Evolutionary conservation across 768 basidiomycete genomes (phyloP), one percentile per base, ranked within the genome.

Genomic region (Suillus subluteus): DNA sequence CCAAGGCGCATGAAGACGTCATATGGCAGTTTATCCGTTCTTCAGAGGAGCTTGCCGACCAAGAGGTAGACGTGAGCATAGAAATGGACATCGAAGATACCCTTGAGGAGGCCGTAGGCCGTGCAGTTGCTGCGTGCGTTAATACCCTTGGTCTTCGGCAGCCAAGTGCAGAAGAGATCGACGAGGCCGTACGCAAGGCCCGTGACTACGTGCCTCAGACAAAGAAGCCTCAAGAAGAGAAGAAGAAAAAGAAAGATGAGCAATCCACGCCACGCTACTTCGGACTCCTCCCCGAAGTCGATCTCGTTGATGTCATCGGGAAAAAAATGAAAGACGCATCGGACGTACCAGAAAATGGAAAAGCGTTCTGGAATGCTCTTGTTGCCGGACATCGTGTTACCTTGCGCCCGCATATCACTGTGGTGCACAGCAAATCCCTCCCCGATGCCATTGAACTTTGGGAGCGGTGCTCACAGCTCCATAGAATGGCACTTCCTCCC

Each of bases 11-110:
- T 77, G 96, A 98, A 76, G 82, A 86, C 6, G 86, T 96, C 23
- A 76, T 99, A n/a, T 89, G 89, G 88, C 82, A 81, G 78, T 99
- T 99, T 80, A 79, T 99, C 63, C 80, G 78, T 32, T 68, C 79
- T n/a, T 75, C 81, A 0, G 87, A 96, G 69, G 83, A 86, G 69
- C 88, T 98, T 9, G 76, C 83, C 1, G 79, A 81, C 2, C 70
- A 71, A 18, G 89, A 94, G 75, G 89, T 93, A 7, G 91, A 94
- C 67, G 87, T 76, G 1, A 81, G 82, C 4, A 79, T 98, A 23
- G 86, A 91, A 43, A 91, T 94, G 88, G 73, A 86, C 55, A 64
- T 91, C 16, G 80, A 82, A 43, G 87, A 88, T 62, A 72, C 78
- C 6, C 50, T 52, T 52, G 50, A 52, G 23, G 13, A 52, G 26